Base-by-base conservation (phyloP, 108 stramenopile species). In the Fragilaria radians region DNA sequence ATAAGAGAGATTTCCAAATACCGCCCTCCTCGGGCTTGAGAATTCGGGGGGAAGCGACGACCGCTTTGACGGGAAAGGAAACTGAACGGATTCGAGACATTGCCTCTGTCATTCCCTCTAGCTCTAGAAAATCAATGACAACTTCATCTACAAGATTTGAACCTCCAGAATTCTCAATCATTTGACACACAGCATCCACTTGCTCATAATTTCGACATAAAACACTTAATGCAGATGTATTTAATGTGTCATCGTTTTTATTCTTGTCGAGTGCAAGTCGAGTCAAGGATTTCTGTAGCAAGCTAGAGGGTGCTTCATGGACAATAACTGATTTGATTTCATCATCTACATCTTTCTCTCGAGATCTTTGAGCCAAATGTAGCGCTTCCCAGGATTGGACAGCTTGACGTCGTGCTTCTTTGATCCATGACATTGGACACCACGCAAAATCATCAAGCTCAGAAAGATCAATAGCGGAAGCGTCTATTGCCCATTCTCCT, bases 91-190 rank as follows among this genome's bases (percentile, higher is more conserved):
- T 66, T 0, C 79, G 59, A 3, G 56, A 50, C 17, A 83, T 70
- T 7, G 88, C 82, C 19, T 80, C 76, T 17, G 52, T 28, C 32
- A 85, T 82, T 0, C 84, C 84, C 7, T 83, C 78, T 22, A 89
- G 66, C 67, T 89, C 88, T 2, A 89, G 65, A 53, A 89, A 89
- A 57, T 89, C 83, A 59, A 89, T 53, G 52, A 89, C 79, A 29
- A 89, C 67, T 62, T 89, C 88, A 50, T 71, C 54, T 14, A 82
- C 49, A 0, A 24, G 9, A 2, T 53, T 46, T n/a, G n/a, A n/a
- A n/a, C n/a, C n/a, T n/a, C n/a, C n/a, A 27, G 45, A 49, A 26
- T 48, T 54, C 46, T 82, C 81, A 5, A 73, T 71, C 75, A 85
- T 58, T 58, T 34, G 52, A 65, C 83, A 81, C 0, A 85, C 9